Percentiles rank a stretch among this genome's conserved stretches.
phyloP scores from a whole-genome alignment of 2,329 filamentous ascomycete species.

The Hypoxylon sp. region DNA sequence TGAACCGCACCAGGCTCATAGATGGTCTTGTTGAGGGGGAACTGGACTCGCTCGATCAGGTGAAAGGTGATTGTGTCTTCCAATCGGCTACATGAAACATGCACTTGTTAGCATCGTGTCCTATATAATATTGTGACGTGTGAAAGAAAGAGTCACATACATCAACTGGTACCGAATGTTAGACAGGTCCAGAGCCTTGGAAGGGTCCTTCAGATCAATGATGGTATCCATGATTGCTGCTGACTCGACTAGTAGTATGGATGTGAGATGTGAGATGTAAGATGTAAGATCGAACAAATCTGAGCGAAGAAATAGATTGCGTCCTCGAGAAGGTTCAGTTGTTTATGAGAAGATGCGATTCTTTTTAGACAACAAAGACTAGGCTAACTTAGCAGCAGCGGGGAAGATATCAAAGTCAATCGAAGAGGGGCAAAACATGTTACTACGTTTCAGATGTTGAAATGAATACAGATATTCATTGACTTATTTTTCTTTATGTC shows the following conservation, averaged over 20 bases:
- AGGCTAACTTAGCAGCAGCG: neutral
- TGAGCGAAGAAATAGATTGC: neutral
- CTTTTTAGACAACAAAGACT: slow-evolving; percentile 5
- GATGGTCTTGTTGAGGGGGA: slow-evolving; percentile 88
- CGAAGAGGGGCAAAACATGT: slow-evolving; percentile 12
- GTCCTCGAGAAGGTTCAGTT: neutral
- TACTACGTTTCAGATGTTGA: too few species aligned
- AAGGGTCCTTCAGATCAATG: slow-evolving; percentile 85
- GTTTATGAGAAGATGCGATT: neutral
- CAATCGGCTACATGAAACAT: slow-evolving; percentile 70
- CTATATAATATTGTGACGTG: neutral
- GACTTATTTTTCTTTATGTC: slow-evolving; percentile 1
- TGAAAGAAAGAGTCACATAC: slow-evolving; percentile 58
- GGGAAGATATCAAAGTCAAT: slow-evolving; percentile 8
- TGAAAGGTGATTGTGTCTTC: slow-evolving; percentile 99
- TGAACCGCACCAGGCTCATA: slow-evolving; percentile 82
- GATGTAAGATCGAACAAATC: neutral
- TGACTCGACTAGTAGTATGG: neutral
- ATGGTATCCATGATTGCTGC: slow-evolving; percentile 77
- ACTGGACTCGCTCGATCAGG: slow-evolving; percentile 97
- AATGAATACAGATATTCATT: slow-evolving; percentile 3
- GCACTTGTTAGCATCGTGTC: slow-evolving; percentile 11
- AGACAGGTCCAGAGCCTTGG: slow-evolving; percentile 84
- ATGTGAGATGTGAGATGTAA: too few species aligned
- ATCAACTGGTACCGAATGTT: slow-evolving; percentile 95